Percentiles rank a stretch among this genome's conserved stretches.
Evolutionary conservation across 306 rosid species (phyloP).

Genomic region (Acacia crassicarpa): DNA sequence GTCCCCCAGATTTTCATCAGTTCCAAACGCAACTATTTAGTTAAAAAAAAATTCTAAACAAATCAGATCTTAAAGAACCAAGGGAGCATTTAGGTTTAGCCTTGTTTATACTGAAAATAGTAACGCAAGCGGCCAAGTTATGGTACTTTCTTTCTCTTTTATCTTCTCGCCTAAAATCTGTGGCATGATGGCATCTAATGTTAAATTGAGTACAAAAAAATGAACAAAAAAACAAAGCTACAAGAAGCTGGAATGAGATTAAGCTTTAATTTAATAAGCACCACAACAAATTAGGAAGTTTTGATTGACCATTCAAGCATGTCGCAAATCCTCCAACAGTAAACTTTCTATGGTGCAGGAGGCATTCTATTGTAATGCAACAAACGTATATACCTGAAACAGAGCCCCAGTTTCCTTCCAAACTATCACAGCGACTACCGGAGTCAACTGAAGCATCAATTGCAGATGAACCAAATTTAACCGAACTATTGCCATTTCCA

Average conservation of each 20-base stretch:
- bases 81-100: neutral
- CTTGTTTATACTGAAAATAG: neutral
- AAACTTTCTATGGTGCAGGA: neutral
- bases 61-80: neutral
- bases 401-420: constrained; percentile 90
- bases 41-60: no score
- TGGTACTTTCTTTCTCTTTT: neutral
- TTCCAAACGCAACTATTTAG: neutral
- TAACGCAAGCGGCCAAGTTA: neutral
- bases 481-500: constrained; percentile 35
- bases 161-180: neutral
- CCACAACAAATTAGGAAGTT: neutral
- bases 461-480: constrained; percentile 37
- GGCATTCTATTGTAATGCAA: neutral
- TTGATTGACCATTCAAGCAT: constrained; percentile 9
- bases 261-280: neutral
- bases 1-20: neutral
- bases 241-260: neutral
- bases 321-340: constrained; percentile 14
- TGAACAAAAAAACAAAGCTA: neutral
- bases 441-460: constrained; percentile 62
- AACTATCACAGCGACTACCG: constrained; percentile 69
- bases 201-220: neutral
- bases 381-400: constrained; percentile 65
- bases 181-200: neutral